A percentile compares a stretch with the other conserved stretches of the same genome.
phyloP scores from a whole-genome alignment of 2,329 filamentous ascomycete species.

The Coniochaeta pulveracea region DNA sequence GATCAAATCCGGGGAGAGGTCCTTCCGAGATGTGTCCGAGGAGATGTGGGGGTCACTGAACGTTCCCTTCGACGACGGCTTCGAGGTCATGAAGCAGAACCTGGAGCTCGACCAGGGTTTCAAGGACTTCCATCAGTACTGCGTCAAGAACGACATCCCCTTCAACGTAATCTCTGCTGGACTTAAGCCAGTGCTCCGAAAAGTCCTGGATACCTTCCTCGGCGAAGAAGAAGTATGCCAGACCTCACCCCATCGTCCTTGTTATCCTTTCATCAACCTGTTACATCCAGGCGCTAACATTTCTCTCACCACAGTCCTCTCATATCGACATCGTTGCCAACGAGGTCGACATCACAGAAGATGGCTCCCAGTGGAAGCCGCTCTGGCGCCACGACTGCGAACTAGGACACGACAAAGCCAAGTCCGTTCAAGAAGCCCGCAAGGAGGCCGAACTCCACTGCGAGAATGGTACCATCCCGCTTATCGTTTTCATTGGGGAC shows the following conservation, averaged over 20 bases:
- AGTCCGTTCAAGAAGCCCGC: constrained; percentile 52
- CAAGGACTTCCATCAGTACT: constrained; percentile 52
- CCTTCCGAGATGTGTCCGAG: constrained; percentile 59
- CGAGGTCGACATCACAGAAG: constrained; percentile 46
- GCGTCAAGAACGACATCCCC: constrained; percentile 48
- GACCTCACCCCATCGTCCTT: too few relatives aligned
- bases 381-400: constrained; percentile 56
- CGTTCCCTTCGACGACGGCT: constrained; percentile 57
- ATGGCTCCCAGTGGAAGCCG: constrained; percentile 51
- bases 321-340: constrained; percentile 60
- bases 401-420: constrained; percentile 56
- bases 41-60: constrained; percentile 60
- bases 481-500: constrained; percentile 61
- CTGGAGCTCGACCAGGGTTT: constrained; percentile 56
- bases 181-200: constrained; percentile 50
- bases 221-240: constrained; percentile 45
- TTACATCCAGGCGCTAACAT: neutral
- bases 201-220: constrained; percentile 52
- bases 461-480: constrained; percentile 49
- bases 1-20: constrained; percentile 53
- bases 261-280: too few relatives aligned
- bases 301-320: constrained; percentile 25
- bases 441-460: constrained; percentile 37
- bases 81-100: constrained; percentile 49
- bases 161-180: constrained; percentile 63